Evolutionary conservation across 805 yeast species (phyloP), one percentile per base, ranked within the genome.

Genomic region (Metschnikowia picachoensis): DNA sequence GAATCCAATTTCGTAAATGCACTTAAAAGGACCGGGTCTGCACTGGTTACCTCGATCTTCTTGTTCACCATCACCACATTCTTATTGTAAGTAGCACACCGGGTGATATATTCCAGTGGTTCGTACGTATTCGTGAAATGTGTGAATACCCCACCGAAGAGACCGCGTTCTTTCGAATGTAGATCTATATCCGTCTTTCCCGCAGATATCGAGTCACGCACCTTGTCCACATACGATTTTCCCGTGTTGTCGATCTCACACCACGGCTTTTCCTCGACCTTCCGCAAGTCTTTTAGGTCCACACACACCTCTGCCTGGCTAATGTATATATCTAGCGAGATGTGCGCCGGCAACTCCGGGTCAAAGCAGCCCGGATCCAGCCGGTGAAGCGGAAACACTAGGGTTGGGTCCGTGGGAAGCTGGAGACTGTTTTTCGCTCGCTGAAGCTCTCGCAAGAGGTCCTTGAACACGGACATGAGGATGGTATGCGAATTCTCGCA

Each of bases 11-110:
- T 85, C 5, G 85, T 76, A 51, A 79, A 74, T 1, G 83, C 75
- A 41, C 85, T 78, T 33, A 84, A 68, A 43, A 85, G 60, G 8
- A 79, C 72, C 2, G 91, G 91, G 56, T 85, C 92, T 20, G 85
- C 82, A 3, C 84, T 76, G 27, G 80, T 73, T 3, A 82, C 80
- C 48, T 79, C 80, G 17, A 82, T 65, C 46, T 79, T 80, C 48
- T 78, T 83, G 49, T 68, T 65, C 25, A 83, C 80, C 57, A 80
- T 79, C 25, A 83, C 90, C 37, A 83, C 88, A 52, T 67, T 70
- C 35, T 70, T 67, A 47, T 77, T 67, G 60, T 76, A 84, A 0
- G 90, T 83, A 13, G 82, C 65, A 45, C 87, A 79, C 49, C 83
- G 74, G 14, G 84, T 81, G 41, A 85, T 67, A 59, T 77, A 61